Percentiles rank a stretch among this genome's conserved stretches.
phyloP scores from a whole-genome alignment of 2,329 filamentous ascomycete species.

The Talaromyces albobiverticillius region DNA sequence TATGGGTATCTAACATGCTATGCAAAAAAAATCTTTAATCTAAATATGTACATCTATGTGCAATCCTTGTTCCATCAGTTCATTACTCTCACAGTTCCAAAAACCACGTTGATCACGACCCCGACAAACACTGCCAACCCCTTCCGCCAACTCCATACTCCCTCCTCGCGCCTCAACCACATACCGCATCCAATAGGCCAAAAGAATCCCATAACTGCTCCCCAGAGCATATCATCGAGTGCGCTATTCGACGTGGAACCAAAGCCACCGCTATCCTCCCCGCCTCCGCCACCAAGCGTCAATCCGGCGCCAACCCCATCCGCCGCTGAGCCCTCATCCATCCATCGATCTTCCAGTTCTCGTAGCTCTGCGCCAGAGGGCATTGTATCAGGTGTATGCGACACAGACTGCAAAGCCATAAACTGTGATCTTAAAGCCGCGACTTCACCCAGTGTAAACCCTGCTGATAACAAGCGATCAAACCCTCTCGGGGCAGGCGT shows the following conservation, averaged over 20 bases:
- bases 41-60: background rate
- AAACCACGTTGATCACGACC: constrained; percentile 72
- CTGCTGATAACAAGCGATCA: constrained; percentile 75
- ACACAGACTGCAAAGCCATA: constrained; percentile 74
- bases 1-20: constrained; percentile 16
- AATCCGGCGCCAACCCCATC: constrained; percentile 38
- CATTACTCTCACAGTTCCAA: constrained; percentile 66
- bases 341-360: constrained; percentile 83
- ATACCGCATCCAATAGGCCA: constrained; percentile 84
- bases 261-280: constrained; percentile 42
- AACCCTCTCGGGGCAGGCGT: constrained; percentile 71
- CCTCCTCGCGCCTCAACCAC: constrained; percentile 83
- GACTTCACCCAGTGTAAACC: constrained; percentile 80
- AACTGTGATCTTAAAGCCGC: constrained; percentile 85
- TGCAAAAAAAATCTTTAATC: constrained; percentile 5
- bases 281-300: constrained; percentile 36
- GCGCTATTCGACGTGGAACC: constrained; percentile 49
- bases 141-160: constrained; percentile 79
- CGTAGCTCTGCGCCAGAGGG: constrained; percentile 73
- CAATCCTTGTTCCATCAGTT: constrained; percentile 26
- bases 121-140: constrained; percentile 85
- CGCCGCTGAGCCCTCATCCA: constrained; percentile 61
- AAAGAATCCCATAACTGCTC: constrained; percentile 88
- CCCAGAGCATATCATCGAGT: constrained; percentile 82
- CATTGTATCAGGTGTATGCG: constrained; percentile 85